Evolutionary conservation across 192 early-diverging fungal genomes (phyloP), one percentile per base, ranked within the genome.

Genomic region (Neocallimastix lanati): DNA sequence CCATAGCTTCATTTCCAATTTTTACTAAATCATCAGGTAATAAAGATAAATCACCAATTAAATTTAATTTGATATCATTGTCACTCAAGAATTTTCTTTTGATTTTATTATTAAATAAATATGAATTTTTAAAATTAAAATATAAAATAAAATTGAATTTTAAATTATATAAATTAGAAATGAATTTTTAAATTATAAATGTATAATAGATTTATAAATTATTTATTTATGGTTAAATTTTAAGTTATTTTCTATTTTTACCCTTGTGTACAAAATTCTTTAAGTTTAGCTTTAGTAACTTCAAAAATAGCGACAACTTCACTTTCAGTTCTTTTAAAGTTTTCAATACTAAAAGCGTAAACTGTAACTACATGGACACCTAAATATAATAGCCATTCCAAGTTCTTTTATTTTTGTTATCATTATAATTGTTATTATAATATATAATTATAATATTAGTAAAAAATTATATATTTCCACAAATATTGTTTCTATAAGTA

Each of bases 311-410:
- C 86, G 5, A 92, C 85, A 6, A 99, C 96, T 18, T 91, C 91
- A 36, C 85, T 81, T 30, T 92, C 88, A 12, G 82, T 67, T 36
- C 98, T 88, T 82, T 94, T 95, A 83, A 98, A 99, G 86, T 99
- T 99, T 82, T 98, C 96, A 76, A 97, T 96, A 79, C 94, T 96
- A 87, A 99, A 98, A 28, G 98, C 98, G 84, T 94, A 99, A 12
- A 98, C 92, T 30, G 94, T 96, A 18, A 99, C 94, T 9, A 89
- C 88, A 78, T 90, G 85, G 28, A 99, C 84, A 12, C 96, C 96
- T 28, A 98, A 87, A 15, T 92, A 84, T 83, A 96, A 89, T 82
- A 94, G 98, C 85, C 95, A 92, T 76, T 95, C 93, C 13, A 98
- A 86, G 6, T 90, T 90, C 93, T 95, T 21, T 40, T 29, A 11